These are phyloP conservation scores for Ceratocystis ficicola DNA, from an alignment of 2,329 filamentous ascomycete genomes.

Conservation along the genomic window DNA sequence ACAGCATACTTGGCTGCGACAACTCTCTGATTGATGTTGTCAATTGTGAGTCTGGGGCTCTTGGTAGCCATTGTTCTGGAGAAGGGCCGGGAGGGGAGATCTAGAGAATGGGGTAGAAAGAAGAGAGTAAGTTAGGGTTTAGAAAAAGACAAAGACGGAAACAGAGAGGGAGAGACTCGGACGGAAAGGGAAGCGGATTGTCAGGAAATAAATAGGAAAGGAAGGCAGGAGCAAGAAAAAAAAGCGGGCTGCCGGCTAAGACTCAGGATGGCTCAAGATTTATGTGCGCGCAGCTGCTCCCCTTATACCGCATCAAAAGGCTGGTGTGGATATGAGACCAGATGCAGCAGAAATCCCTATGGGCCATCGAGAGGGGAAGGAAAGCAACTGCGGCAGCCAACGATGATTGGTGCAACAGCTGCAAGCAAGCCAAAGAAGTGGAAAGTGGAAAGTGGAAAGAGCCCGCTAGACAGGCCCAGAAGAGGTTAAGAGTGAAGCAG, in stretches of 20 bases:
- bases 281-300: not conserved
- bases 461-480: not conserved
- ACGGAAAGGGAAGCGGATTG: not conserved
- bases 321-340: not conserved
- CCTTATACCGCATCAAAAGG: not conserved
- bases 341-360: not conserved
- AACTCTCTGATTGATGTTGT: slow-evolving; percentile 89
- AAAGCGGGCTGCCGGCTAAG: not conserved
- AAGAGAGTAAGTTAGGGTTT: not conserved
- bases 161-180: not conserved
- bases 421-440: not conserved
- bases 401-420: not conserved
- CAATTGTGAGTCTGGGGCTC: slow-evolving; percentile 48
- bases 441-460: not conserved
- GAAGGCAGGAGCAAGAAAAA: not conserved
- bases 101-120: slow-evolving; percentile 6
- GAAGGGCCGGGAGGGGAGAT: slow-evolving; percentile 11
- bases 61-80: slow-evolving; percentile 29
- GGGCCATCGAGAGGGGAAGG: not conserved
- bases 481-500: not conserved
- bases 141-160: not conserved
- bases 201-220: not conserved
- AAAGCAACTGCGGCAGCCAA: not conserved
- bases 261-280: not conserved
- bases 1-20: slow-evolving; percentile 89